Percentiles rank a stretch among this genome's conserved stretches.
Evolutionary conservation across 345 rosid species (phyloP).

Genomic region (Linum lewisii): DNA sequence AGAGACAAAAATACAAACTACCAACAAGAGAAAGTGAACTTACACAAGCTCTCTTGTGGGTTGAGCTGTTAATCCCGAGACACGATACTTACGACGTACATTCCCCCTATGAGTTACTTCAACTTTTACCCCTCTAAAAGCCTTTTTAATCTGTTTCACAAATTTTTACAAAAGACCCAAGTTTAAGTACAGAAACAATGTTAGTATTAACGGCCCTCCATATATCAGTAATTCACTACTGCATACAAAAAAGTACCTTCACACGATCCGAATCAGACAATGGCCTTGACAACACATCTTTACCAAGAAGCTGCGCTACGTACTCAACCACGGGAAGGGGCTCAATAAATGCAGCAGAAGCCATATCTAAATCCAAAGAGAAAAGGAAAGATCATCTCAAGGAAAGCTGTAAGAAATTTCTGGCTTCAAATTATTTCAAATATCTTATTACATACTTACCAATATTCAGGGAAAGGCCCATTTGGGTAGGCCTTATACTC

Average conservation of each 20-base stretch:
- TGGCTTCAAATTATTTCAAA: not conserved
- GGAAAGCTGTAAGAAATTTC: not conserved
- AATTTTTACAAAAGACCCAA: not conserved
- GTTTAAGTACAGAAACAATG: slow-evolving; percentile 11
- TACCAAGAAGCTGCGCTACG: slow-evolving; percentile 84
- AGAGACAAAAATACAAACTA: not conserved
- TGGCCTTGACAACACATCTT: slow-evolving; percentile 64
- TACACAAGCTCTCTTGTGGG: slow-evolving; percentile 95
- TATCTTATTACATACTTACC: slow-evolving; percentile 34
- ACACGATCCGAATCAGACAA: slow-evolving; percentile 89
- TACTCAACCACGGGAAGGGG: slow-evolving; percentile 95
- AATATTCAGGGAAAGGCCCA: slow-evolving; percentile 91
- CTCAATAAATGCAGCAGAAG: slow-evolving; percentile 95
- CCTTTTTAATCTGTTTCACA: slow-evolving; percentile 65
- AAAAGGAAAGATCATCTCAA: not conserved
- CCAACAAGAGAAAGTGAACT: slow-evolving; percentile 17
- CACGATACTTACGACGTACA: slow-evolving; percentile 93
- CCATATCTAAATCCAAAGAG: slow-evolving; percentile 53
- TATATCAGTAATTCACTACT: not conserved
- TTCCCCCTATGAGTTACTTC: slow-evolving; percentile 93
- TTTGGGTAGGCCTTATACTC: slow-evolving; percentile 94
- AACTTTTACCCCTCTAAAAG: slow-evolving; percentile 92
- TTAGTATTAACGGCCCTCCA: not conserved
- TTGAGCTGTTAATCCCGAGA: slow-evolving; percentile 91
- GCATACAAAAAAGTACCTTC: slow-evolving; percentile 40